Base-by-base conservation (phyloP, 2,329 filamentous ascomycete genomes). In the Chalaropsis thielavioides region DNA sequence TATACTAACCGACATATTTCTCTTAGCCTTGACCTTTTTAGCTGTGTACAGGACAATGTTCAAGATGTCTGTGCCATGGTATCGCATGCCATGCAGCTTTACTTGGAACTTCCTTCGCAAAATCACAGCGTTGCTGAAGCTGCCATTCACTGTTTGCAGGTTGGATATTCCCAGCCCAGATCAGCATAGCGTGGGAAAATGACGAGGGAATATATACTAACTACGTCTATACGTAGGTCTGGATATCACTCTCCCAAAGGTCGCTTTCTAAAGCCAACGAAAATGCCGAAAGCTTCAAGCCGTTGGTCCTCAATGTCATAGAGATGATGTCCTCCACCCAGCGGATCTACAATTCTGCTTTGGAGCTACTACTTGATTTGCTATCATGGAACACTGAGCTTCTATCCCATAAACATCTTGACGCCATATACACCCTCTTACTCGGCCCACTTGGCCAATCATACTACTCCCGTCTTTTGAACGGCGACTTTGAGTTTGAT, bases 341-440 rank as follows among this genome's bases (percentile, higher is more conserved):
- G 35, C 76, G 81, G 22, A 74, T 84, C 13, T 87, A 85, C 68
- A 80, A 83, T 46, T 76, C 78, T 15, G 79, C 85, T 0, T 78
- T 86, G 58, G 86, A 89, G 69, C 73, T 88, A 0, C 80, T 90
- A 67, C 81, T 79, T 3, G 87, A 90, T 65, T 76, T 85, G 3
- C 75, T 91, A 11, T 79, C 79, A 38, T 86, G 84, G 70, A 88
- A 83, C 73, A 83, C 82, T 11, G 77, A 77, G 56, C 86, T 90
- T 68, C 80, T 90, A 61, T 80, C 76, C 3, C 74, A 77, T 11
- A 75, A 80, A 19, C 83, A 90, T 69, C 82, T 86, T 68, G 73
- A 78, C 13, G 74, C 79, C 7, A 72, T 90, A 0, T 79, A 81
- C 43, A 72, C 77, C n/a, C 74, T 89, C 1, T 81, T 90, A 62